Base-by-base conservation (phyloP, 2,329 filamentous ascomycete species). In the Alternaria solani region DNA sequence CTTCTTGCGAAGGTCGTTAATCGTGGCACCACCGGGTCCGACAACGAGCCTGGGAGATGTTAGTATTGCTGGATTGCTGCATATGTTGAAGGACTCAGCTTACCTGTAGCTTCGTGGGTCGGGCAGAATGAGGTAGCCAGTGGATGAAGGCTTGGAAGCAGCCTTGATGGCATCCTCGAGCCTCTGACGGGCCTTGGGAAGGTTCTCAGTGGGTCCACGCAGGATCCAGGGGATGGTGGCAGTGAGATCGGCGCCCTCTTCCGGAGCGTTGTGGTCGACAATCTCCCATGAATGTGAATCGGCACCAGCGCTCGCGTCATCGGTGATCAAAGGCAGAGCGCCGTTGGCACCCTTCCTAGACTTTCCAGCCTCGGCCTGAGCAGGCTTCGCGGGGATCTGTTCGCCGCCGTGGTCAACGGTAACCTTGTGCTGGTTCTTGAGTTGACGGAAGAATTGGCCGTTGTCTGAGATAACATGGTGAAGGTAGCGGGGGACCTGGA, bases 331-430 rank as follows among this genome's bases (percentile, higher is more conserved):
- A n/a, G 95, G 95, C 57, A 96, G 86, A 39, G 87, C 85, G 44
- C 86, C 87, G 65, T 87, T 89, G 39, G 84, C 83, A 23, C 87
- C 85, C 62, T 79, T 78, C 57, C 82, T 80, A 44, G 81, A 75
- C 65, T 75, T 79, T 62, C 74, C 76, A 63, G 74, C 81, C 66
- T 74, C 83, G 78, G 59, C 84, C 80, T 59, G 81, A 71, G 42
- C 86, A 80, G 90, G 86, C 81, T 90, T 93, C 39, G 88, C 77
- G 6, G 95, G 95, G 4, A 91, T 83, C 57, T 90, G 82, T 61
- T 95, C 88, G 44, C 94, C 93, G 56, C 88, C 91, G 76, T 98
- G 95, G 78, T 98, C 94, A 54, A 99, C 91, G 0, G 91, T 95
- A 67, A 99, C 93, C 68, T 92, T 90, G 80, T 92, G 86, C 74